Conservation (phyloP, 441 rosid genomes). For the Isatis lusitanica region DNA sequence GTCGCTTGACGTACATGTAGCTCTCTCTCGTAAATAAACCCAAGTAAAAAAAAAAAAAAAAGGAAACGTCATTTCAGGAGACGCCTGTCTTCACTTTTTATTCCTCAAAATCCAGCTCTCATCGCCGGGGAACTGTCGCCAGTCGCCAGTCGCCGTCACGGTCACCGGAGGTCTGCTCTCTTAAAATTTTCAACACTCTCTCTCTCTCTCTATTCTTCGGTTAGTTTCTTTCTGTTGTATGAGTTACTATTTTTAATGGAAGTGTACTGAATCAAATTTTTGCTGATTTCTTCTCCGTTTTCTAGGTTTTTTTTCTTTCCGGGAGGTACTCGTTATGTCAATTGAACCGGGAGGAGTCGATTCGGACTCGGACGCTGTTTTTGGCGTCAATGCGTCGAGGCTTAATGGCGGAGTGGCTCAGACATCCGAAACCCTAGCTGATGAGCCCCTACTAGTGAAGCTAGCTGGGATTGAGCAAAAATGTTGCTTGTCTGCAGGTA, state of each 20-base stretch:
- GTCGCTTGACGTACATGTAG: slow-evolving; percentile 7
- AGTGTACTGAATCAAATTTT: neutral
- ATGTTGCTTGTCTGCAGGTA: neutral
- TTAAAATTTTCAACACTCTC: neutral
- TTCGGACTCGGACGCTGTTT: slow-evolving; percentile 44
- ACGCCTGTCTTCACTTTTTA: neutral
- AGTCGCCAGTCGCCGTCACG: neutral
- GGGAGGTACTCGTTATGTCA: slow-evolving; percentile 39
- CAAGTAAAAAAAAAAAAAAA: neutral
- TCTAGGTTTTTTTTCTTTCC: neutral
- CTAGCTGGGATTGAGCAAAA: slow-evolving; percentile 10
- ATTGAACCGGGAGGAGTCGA: slow-evolving; percentile 39
- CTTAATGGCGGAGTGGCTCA: neutral
- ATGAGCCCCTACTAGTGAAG: slow-evolving; percentile 15
- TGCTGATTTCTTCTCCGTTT: neutral
- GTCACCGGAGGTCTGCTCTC: slow-evolving; percentile 18
- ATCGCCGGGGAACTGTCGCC: slow-evolving; percentile 25
- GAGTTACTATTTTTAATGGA: neutral
- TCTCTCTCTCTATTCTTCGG: neutral
- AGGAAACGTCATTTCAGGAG: neutral
- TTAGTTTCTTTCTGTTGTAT: neutral
- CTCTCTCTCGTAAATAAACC: neutral
- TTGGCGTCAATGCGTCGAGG: slow-evolving; percentile 5
- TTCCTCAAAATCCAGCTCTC: neutral
- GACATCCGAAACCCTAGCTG: slow-evolving; percentile 40